These are phyloP conservation scores for Yamadazyma diddensiae DNA, from an alignment of 1,139 yeast genomes.

Conservation along the genomic window DNA sequence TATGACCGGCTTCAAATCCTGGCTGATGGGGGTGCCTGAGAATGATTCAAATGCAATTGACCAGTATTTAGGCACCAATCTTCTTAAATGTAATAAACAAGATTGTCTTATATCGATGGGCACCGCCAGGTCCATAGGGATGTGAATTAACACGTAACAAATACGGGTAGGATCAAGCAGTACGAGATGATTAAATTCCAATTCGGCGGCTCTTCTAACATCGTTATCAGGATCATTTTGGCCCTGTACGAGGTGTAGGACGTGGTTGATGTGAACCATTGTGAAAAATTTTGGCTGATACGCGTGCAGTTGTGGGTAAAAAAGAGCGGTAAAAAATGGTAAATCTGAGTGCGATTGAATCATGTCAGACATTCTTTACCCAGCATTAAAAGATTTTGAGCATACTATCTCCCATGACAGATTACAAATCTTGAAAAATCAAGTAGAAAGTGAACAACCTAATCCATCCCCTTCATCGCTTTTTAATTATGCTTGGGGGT, in stretches of 20 bases:
- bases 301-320: background rate
- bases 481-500: constrained; percentile 96
- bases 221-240: constrained; percentile 40
- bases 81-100: constrained; percentile 65
- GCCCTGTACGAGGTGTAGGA: constrained; percentile 20
- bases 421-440: constrained; percentile 69
- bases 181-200: constrained; percentile 27
- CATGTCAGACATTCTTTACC: constrained; percentile 21
- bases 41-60: constrained; percentile 80
- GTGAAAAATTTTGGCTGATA: background rate
- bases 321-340: background rate
- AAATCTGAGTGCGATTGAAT: background rate
- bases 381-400: constrained; percentile 43
- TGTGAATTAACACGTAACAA: constrained; percentile 26
- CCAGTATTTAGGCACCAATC: constrained; percentile 76
- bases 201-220: constrained; percentile 33
- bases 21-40: constrained; percentile 61
- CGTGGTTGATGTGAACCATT: background rate
- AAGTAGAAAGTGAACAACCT: constrained; percentile 79
- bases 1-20: constrained; percentile 47
- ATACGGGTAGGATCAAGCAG: constrained; percentile 31
- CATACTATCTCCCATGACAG: constrained; percentile 72
- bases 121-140: constrained; percentile 18
- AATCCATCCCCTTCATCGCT: constrained; percentile 76
- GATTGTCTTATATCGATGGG: constrained; percentile 53